Conservation (phyloP, 768 basidiomycete species). For the Inosperma sp. region DNA sequence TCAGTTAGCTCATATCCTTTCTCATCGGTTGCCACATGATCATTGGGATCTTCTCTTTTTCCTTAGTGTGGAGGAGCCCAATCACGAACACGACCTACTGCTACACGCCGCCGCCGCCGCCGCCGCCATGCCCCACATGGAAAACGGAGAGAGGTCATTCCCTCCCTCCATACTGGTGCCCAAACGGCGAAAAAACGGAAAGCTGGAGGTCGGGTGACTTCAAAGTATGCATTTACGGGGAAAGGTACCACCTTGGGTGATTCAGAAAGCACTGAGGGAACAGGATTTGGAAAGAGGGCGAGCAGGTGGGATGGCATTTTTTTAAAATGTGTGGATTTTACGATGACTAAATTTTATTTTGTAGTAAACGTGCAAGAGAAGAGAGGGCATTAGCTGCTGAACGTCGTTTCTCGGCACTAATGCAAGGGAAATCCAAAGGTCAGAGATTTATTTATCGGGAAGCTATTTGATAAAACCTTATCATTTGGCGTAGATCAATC, state of each 20-base stretch:
- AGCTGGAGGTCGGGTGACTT: constrained; percentile 62
- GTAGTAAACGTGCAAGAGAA: constrained; percentile 74
- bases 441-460: constrained; percentile 2
- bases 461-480: background rate
- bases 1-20: constrained; percentile 22
- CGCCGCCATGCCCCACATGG: constrained; percentile 22
- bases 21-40: background rate
- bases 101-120: constrained; percentile 38
- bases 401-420: constrained; percentile 46
- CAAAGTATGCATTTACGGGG: constrained; percentile 56
- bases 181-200: constrained; percentile 68
- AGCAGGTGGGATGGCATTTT: constrained; percentile 42
- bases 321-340: background rate
- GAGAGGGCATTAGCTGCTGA: constrained; percentile 76
- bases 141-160: constrained; percentile 36
- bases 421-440: constrained; percentile 35
- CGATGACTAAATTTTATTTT: constrained; percentile 1
- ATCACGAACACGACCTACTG: constrained; percentile 51
- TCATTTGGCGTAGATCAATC: background rate
- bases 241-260: constrained; percentile 50
- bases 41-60: background rate
- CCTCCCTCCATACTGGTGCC: constrained; percentile 54
- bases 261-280: constrained; percentile 40
- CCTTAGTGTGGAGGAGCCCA: constrained; percentile 78
- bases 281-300: constrained; percentile 70